Percentiles rank a stretch among this genome's conserved stretches.
phyloP scores from a whole-genome alignment of 2,329 filamentous ascomycete species.

The Herpotrichia juniperi region DNA sequence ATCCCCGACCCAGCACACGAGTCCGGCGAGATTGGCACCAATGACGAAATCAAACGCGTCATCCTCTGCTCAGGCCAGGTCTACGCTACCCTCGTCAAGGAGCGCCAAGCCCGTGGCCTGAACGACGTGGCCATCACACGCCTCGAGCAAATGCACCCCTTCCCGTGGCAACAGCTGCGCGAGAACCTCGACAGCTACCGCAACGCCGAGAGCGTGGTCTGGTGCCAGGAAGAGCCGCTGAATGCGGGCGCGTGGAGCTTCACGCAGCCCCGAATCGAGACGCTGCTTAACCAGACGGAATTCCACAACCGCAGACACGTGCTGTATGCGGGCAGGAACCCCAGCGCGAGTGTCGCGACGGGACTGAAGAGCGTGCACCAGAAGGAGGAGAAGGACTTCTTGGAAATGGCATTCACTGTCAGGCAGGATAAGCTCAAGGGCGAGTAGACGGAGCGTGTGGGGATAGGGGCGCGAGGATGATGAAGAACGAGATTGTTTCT shows the following conservation, averaged over 20 bases:
- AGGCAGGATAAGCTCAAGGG: slow-evolving; percentile 71
- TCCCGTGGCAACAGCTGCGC: slow-evolving; percentile 96
- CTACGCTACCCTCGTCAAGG: slow-evolving; percentile 86
- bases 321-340: slow-evolving; percentile 94
- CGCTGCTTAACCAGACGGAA: slow-evolving; percentile 88
- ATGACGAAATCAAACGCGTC: slow-evolving; percentile 90
- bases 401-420: slow-evolving; percentile 68
- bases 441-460: slow-evolving; percentile 56
- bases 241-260: slow-evolving; percentile 98
- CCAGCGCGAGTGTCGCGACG: slow-evolving; percentile 91
- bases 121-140: slow-evolving; percentile 93
- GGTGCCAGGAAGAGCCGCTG: slow-evolving; percentile 96
- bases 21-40: slow-evolving; percentile 73
- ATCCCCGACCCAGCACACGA: slow-evolving; percentile 88
- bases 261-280: slow-evolving; percentile 97
- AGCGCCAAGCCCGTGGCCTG: slow-evolving; percentile 84
- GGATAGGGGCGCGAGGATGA: too few species aligned
- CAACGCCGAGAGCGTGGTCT: slow-evolving; percentile 97
- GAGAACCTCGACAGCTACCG: slow-evolving; percentile 97
- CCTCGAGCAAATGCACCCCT: slow-evolving; percentile 96
- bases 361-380: slow-evolving; percentile 86
- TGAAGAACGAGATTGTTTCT: too few species aligned
- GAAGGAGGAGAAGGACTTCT: slow-evolving; percentile 90
- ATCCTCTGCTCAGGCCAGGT: slow-evolving; percentile 96
- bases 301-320: slow-evolving; percentile 94